These are phyloP conservation scores for Miscanthus lutarioriparius DNA, from an alignment of 176 grass and related monocot genomes.

Conservation along the genomic window DNA sequence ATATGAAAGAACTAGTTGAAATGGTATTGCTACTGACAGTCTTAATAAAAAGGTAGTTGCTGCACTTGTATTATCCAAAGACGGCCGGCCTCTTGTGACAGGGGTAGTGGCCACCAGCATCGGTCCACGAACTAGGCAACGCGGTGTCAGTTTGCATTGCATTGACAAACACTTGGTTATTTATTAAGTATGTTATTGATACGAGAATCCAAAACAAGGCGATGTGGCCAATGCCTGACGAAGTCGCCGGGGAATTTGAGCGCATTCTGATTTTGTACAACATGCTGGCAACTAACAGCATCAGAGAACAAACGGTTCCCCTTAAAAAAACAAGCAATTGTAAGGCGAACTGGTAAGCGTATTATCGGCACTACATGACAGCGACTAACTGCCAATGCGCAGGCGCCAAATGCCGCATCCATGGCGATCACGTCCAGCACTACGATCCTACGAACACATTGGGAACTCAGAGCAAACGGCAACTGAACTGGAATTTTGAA, in stretches of 20 bases:
- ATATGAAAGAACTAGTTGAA: background rate
- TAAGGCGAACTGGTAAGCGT: conserved; percentile 8
- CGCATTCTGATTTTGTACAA: conserved; percentile 28
- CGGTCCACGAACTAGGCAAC: conserved; percentile 40
- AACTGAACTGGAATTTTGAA: background rate
- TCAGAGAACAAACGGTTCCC: conserved; percentile 13
- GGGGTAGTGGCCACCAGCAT: conserved; percentile 35
- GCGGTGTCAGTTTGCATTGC: background rate
- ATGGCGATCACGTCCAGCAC: conserved; percentile 11
- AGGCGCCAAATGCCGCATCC: conserved; percentile 23
- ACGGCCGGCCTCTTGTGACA: conserved; percentile 47
- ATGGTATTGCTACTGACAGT: background rate
- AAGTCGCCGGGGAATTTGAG: conserved; percentile 24
- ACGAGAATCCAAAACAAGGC: conserved; percentile 21
- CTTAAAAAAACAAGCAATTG: conserved; percentile 20
- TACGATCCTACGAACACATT: background rate
- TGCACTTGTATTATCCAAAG: background rate
- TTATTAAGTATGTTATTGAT: background rate
- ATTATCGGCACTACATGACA: conserved; percentile 24
- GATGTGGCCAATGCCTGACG: conserved; percentile 36
- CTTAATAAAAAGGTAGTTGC: conserved; percentile 3
- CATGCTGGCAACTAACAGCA: conserved; percentile 40
- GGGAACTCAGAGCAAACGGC: background rate
- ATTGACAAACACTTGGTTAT: conserved; percentile 10
- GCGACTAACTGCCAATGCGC: conserved; percentile 30